Conservation (phyloP, 768 basidiomycete genomes). For the Cystoderma amianthinum region DNA sequence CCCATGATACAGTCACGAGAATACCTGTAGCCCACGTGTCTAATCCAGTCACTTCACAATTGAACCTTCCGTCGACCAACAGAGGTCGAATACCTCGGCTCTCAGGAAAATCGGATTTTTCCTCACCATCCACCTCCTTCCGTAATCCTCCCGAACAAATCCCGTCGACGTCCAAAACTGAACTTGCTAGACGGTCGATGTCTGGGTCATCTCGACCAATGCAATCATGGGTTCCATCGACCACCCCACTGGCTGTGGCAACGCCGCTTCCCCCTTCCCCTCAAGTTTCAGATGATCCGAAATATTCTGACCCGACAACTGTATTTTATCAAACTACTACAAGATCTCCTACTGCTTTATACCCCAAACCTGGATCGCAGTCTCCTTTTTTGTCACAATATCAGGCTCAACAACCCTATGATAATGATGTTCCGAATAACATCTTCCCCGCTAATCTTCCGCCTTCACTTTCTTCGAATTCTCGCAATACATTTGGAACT, state of each 20-base stretch:
- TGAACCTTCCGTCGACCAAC: constrained; percentile 3
- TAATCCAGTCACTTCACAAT: constrained; percentile 2
- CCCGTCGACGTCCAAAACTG: constrained; percentile 24
- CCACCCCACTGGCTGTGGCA: constrained; percentile 26
- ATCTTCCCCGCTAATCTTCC: constrained; percentile 35
- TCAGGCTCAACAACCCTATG: constrained; percentile 22
- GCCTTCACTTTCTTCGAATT: constrained; percentile 29
- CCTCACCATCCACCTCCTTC: constrained; percentile 13
- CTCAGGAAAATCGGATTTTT: constrained; percentile 13
- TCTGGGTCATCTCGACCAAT: constrained; percentile 34
- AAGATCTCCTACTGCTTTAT: constrained; percentile 37
- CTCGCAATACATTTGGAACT: constrained; percentile 16
- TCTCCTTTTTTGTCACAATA: constrained; percentile 34
- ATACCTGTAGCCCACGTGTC: constrained; percentile 11
- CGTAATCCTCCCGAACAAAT: constrained; percentile 15
- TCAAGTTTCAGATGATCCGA: constrained; percentile 27
- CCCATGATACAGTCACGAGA: constrained; percentile 19
- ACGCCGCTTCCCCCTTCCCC: constrained; percentile 45
- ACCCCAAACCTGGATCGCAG: constrained; percentile 35
- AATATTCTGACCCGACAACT: constrained; percentile 41
- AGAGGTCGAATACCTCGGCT: constrained; percentile 22
- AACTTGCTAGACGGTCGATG: constrained; percentile 33
- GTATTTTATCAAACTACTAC: constrained; percentile 65
- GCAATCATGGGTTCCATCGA: constrained; percentile 30
- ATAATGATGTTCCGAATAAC: constrained; percentile 27